Conservation (phyloP, 106 monocot species). For the Allium cepa region DNA sequence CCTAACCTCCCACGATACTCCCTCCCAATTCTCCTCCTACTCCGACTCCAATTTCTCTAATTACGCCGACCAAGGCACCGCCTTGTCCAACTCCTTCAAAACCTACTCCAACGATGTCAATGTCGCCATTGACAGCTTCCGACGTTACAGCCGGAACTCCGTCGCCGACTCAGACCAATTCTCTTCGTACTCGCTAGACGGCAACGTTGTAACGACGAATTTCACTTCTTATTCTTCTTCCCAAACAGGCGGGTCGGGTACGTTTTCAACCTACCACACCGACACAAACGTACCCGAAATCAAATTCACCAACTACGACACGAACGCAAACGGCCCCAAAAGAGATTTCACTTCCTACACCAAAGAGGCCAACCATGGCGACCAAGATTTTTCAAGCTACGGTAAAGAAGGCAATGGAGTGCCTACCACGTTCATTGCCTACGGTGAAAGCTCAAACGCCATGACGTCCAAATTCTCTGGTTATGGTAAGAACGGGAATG, state of each 20-base stretch:
- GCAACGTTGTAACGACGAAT: slow-evolving; percentile 77
- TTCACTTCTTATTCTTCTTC: slow-evolving; percentile 78
- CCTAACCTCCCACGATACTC: slow-evolving; percentile 4
- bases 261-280: slow-evolving; percentile 45
- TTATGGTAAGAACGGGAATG: slow-evolving; percentile 52
- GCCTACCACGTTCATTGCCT: slow-evolving; percentile 33
- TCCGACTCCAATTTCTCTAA: slow-evolving; percentile 60
- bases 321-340: slow-evolving; percentile 24
- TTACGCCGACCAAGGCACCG: slow-evolving; percentile 40
- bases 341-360: slow-evolving; percentile 50
- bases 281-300: slow-evolving; percentile 57
- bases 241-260: slow-evolving; percentile 42
- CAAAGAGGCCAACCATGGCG: slow-evolving; percentile 62
- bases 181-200: slow-evolving; percentile 41
- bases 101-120: slow-evolving; percentile 56
- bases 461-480: slow-evolving; percentile 44
- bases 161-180: slow-evolving; percentile 35
- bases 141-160: slow-evolving; percentile 68
- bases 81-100: slow-evolving; percentile 44
- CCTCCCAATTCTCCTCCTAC: slow-evolving; percentile 40
- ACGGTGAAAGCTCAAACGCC: slow-evolving; percentile 67
- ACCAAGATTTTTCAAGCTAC: slow-evolving; percentile 67
- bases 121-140: slow-evolving; percentile 73
- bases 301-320: slow-evolving; percentile 69
- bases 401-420: slow-evolving; percentile 47